A percentile compares a stretch with the other conserved stretches of the same genome.
These are phyloP conservation scores for Mycosphaerella sp. DNA, from an alignment of 2,329 filamentous ascomycete species.

Conservation along the genomic window DNA sequence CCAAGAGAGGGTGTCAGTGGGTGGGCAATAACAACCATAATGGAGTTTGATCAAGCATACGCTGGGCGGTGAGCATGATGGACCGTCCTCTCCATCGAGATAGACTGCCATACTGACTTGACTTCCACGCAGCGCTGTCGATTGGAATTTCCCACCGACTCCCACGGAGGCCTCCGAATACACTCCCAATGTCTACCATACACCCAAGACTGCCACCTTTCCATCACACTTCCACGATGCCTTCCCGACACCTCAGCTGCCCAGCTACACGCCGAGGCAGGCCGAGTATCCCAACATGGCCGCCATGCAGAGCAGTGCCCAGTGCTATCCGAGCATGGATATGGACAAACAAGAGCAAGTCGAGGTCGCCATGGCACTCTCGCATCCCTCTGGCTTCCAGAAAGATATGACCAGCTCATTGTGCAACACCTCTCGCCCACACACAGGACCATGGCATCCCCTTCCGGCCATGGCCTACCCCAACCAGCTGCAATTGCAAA, in stretches of 20 bases:
- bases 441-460: conserved; percentile 4
- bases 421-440: conserved; percentile 6
- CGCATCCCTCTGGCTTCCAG: conserved; percentile 13
- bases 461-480: conserved; percentile 18
- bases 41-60: conserved; percentile 23
- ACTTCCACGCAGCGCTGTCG: conserved; percentile 33
- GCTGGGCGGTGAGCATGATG: conserved; percentile 14
- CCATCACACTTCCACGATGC: conserved; percentile 46
- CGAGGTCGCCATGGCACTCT: conserved; percentile 15
- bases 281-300: conserved; percentile 26
- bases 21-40: conserved; percentile 7
- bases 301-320: conserved; percentile 22
- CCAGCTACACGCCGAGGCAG: conserved; percentile 33
- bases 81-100: background rate
- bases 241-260: conserved; percentile 45
- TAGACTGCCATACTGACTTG: conserved; percentile 5
- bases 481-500: conserved; percentile 4
- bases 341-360: conserved; percentile 12
- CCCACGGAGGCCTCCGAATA: conserved; percentile 38
- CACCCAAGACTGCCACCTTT: conserved; percentile 40
- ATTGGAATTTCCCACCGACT: conserved; percentile 47
- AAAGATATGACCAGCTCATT: conserved; percentile 17
- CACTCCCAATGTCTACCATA: conserved; percentile 38
- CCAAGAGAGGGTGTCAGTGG: background rate
- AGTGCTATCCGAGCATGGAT: conserved; percentile 26